Evolutionary conservation across 371 early-diverging fungal genomes (phyloP).

Genomic region (Mucor racemosus): DNA sequence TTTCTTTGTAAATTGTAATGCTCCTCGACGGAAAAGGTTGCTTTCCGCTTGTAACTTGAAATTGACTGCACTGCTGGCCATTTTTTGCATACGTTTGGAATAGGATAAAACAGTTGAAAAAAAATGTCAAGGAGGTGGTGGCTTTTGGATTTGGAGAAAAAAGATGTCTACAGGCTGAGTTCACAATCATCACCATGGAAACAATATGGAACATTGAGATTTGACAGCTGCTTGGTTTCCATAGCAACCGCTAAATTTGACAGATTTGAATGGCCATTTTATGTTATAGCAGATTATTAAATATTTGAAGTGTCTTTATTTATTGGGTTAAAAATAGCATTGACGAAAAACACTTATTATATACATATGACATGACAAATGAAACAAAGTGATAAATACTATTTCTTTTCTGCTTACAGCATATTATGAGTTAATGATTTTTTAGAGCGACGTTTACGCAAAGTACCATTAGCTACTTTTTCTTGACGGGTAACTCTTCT

Average conservation of each 20-base stretch:
- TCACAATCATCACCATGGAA: not conserved
- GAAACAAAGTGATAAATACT: not conserved
- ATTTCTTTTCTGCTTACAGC: not conserved
- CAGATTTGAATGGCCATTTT: too few relatives aligned
- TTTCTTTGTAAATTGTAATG: conserved; percentile 43
- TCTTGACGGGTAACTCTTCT: conserved; percentile 78
- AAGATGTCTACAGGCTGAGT: not conserved
- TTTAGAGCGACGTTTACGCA: conserved; percentile 54
- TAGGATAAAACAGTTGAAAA: conserved; percentile 1
- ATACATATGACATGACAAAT: conserved; percentile 1
- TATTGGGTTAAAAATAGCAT: not conserved
- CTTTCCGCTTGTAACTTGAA: conserved; percentile 32
- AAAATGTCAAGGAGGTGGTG: conserved; percentile 11
- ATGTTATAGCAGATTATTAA: too few relatives aligned
- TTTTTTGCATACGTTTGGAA: conserved; percentile 28
- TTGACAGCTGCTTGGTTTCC: not conserved
- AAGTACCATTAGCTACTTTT: conserved; percentile 69
- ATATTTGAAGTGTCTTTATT: not conserved
- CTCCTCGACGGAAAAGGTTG: conserved; percentile 40
- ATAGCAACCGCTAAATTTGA: not conserved
- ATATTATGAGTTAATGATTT: conserved; percentile 11
- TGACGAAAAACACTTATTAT: too few relatives aligned
- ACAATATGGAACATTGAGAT: not conserved
- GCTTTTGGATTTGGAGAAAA: conserved; percentile 1
- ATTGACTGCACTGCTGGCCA: conserved; percentile 29